Evolutionary conservation across 306 rosid species (phyloP), one percentile per base, ranked within the genome.

Genomic region (Citrullus mucosospermus): DNA sequence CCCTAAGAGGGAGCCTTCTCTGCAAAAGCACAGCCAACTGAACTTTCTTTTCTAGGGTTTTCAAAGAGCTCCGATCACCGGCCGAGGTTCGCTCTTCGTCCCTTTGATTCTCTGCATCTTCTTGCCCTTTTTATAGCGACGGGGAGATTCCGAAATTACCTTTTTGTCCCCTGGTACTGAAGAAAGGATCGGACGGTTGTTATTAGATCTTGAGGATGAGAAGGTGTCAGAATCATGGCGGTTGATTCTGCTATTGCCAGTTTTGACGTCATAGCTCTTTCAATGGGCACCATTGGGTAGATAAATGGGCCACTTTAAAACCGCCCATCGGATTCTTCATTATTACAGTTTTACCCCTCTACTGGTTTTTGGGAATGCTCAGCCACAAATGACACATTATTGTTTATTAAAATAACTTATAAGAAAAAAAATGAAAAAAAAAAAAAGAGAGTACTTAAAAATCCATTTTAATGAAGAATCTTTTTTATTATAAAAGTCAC

Each of bases 1-100:
- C 92, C 91, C 97, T 38, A 74, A 73, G 36, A 43, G 51, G 18
- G 2, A 9, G 57, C 15, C 61, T 51, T n/a, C 46, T 53, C 78
- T 8, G 30, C 20, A 17, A 9, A 2, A n/a, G 15, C 25, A 38
- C 51, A 9, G 20, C 41, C 25, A 9, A 53, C 60, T 14, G 9
- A 28, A 25, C 0, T 44, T 8, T 43, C 17, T 9, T 38, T 0
- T 16, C 50, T 46, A 46, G 25, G 43, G 44, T 16, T 72, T 74
- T 53, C 17, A 17, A 74, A 34, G 61, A 74, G 25, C 32, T 43
- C 71, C 17, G 43, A 8, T 39, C 2, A 41, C 43, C 59, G 30
- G 25, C 80, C 16, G 32, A 38, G 10, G 68, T 58, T 76, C 38
- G 38, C 13, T 15, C 66, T 55, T 38, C 32, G 68, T 39, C 25